Conservation (phyloP, 2,329 filamentous ascomycete species). For the Microdochium nivale region DNA sequence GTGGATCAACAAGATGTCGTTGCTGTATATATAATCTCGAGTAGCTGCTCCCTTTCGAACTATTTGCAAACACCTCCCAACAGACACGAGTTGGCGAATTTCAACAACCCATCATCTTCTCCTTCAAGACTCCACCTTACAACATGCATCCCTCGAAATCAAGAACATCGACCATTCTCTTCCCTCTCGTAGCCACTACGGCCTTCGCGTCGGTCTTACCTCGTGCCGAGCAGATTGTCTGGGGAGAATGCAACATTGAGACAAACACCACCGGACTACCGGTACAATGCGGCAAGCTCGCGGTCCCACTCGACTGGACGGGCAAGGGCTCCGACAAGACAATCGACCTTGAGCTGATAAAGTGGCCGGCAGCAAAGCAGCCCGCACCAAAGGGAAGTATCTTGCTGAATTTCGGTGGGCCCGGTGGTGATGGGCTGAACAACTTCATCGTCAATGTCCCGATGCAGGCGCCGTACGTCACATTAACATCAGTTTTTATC, state of each 20-base stretch:
- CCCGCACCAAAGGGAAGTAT: slow-evolving; percentile 19
- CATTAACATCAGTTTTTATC: no score
- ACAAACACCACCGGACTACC: not conserved
- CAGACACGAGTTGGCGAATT: not conserved
- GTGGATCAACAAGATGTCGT: not conserved
- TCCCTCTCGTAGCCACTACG: not conserved
- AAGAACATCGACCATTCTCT: not conserved
- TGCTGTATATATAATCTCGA: no score
- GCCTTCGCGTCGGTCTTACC: not conserved
- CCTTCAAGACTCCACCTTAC: not conserved
- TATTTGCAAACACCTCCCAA: not conserved
- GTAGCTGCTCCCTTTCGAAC: no score
- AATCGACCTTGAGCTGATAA: slow-evolving; percentile 17
- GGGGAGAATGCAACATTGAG: not conserved
- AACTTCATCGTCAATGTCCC: not conserved
- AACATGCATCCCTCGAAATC: not conserved
- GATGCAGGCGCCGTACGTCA: not conserved
- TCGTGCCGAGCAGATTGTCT: not conserved
- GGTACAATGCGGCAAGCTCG: slow-evolving; percentile 17
- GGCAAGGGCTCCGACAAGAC: slow-evolving; percentile 9
- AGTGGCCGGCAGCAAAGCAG: slow-evolving; percentile 15
- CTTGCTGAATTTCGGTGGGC: slow-evolving; percentile 23
- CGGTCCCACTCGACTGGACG: slow-evolving; percentile 25
- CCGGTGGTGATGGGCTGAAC: slow-evolving; percentile 10
- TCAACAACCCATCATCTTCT: not conserved